phyloP scores from a whole-genome alignment of 805 yeast species.

The Myxozyma geophila region DNA sequence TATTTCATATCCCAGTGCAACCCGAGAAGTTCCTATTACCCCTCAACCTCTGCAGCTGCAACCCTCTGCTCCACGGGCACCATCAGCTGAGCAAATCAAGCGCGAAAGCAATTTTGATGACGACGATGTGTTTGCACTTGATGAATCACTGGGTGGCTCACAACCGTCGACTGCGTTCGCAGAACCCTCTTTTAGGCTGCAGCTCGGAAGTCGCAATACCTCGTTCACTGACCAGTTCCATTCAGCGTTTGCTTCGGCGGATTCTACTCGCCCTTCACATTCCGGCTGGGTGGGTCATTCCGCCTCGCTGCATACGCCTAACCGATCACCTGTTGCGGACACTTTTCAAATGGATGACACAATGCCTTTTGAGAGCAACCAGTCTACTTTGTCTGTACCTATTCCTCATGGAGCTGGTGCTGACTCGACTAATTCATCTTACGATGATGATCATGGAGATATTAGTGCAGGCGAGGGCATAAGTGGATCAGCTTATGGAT shows the following conservation, averaged over 20 bases:
- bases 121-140: constrained; percentile 31
- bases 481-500: constrained; percentile 20
- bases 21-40: neutral
- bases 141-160: constrained; percentile 18
- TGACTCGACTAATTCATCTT: constrained; percentile 15
- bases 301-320: constrained; percentile 19
- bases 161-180: neutral
- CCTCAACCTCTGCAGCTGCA: constrained; percentile 9
- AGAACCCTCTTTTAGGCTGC: constrained; percentile 7
- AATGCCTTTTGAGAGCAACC: neutral
- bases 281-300: constrained; percentile 28
- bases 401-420: neutral
- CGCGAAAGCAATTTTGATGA: constrained; percentile 8
- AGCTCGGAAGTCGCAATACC: constrained; percentile 1
- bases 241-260: constrained; percentile 11
- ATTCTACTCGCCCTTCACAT: constrained; percentile 1
- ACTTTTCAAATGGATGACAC: constrained; percentile 4
- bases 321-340: constrained; percentile 1
- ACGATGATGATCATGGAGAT: constrained; percentile 14
- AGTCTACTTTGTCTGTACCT: neutral
- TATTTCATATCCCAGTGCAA: neutral
- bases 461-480: neutral
- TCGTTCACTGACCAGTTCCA: constrained; percentile 21
- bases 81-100: constrained; percentile 1
- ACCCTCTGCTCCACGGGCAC: neutral